Percentiles rank a stretch among this genome's conserved stretches.
phyloP scores from a whole-genome alignment of 345 rosid species.

The Arabidopsis thaliana region TAIR10.1 NC_003075.7:17010001-17010500 shows the following conservation, averaged over 20 bases:
- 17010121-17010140: conserved; percentile 87
- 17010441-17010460: conserved; percentile 63
- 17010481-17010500: conserved; percentile 45
- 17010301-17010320: conserved; percentile 65
- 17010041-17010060: not conserved
- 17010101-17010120: conserved; percentile 82
- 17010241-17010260: not conserved
- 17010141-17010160: conserved; percentile 84
- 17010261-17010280: conserved; percentile 1
- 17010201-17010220: conserved; percentile 23
- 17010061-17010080: not conserved
- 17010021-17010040: not conserved
- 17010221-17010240: conserved; percentile 11
- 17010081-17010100: not conserved
- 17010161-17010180: conserved; percentile 74
- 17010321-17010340: conserved; percentile 89
- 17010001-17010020: not conserved
- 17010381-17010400: conserved; percentile 54
- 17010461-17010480: conserved; percentile 55
- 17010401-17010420: conserved; percentile 59
- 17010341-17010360: conserved; percentile 60
- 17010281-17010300: conserved; percentile 76
- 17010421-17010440: conserved; percentile 65
- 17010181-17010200: conserved; percentile 69
- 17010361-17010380: conserved; percentile 58